Base-by-base conservation (phyloP, 2,329 filamentous ascomycete genomes). In the Exophiala lecanii-corni region DNA sequence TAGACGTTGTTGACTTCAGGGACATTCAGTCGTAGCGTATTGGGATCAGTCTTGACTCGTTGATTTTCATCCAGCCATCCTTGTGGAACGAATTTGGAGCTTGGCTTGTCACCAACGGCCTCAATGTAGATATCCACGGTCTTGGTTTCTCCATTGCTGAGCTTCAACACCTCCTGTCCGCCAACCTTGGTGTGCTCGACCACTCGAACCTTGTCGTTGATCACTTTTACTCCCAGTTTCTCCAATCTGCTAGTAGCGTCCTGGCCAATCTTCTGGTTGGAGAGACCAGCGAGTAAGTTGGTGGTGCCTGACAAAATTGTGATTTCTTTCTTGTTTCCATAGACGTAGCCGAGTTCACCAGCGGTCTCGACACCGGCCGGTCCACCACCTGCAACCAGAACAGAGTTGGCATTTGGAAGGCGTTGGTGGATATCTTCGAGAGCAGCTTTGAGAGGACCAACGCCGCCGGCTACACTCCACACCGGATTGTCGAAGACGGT, bases 101-200 rank as follows among this genome's bases (percentile, higher is more conserved):
- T 79, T 0, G 75, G 75, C 5, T 60, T 55, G 9, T 70, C 70
- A 19, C 76, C 76, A 10, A 67, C 67, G 1, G 72, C 73, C 3
- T 70, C 67, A 42, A 80, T 70, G 55, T 74, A 78, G 17, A 76
- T 48, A 51, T 79, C 76, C 2, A 69, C 66, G 1, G 64, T 63
- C 28, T 74, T 51, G 2, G 59, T 64, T 34, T 68, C 62, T 31
- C 75, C 75, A 44, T 73, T 70, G 47, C 59, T 61, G 13, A 77
- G 57, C 3, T 56, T 55, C 17, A 75, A 54, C 3, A 66, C 64
- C 46, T 67, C 72, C 35, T 63, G 63, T 19, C 65, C 61, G 2
- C 58, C 49, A 2, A 58, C 55, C 4, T 54, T 52, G 6, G 54
- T 49, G 13, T 56, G 59, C 5, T 58, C 55, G 15, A 59, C 54